Evolutionary conservation across 768 basidiomycete genomes (phyloP), one percentile per base, ranked within the genome.

Genomic region (Boletus fagicola): DNA sequence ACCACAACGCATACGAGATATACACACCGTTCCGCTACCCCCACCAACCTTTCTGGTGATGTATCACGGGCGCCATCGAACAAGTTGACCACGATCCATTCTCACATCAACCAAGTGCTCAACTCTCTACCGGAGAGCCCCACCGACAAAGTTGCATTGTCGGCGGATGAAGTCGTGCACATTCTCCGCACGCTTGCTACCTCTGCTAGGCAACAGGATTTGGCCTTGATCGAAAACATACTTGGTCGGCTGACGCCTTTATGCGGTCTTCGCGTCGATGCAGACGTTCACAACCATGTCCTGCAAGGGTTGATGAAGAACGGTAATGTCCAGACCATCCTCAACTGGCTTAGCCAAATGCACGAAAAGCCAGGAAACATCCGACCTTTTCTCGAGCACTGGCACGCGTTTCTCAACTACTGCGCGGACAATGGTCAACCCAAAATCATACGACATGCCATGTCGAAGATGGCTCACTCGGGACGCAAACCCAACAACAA

Each of bases 341-440:
- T 77, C 28, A 69, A 75, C 24, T 85, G 86, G 80, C 70, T 90
- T 3, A 64, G 62, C 44, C 73, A 73, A n/a, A 85, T 88, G 78
- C 75, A 80, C 15, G 70, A 70, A 26, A 79, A 78, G 49, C 76
- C 83, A 4, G 80, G 79, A 2, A 64, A 76, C 36, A 59, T 78
- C 44, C 67, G 66, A 5, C 84, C 85, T 0, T 77, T 78, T 24
- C 69, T 79, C 38, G 73, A 79, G 22, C 83, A 85, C 55, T 84
- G 83, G 74, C 80, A 86, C 59, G 57, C 77, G 11, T 77, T 85
- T 59, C 71, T 88, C 36, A 73, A 79, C 38, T 69, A 67, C 18
- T 78, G 77, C 56, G 65, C 61, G 40, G 62, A 64, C 53, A 57
- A 53, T 22, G 73, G 69, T 15, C 67, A 71, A 51, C 57, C 64